Conservation (phyloP, 2,329 filamentous ascomycete genomes). For the Fusarium sp. region DNA sequence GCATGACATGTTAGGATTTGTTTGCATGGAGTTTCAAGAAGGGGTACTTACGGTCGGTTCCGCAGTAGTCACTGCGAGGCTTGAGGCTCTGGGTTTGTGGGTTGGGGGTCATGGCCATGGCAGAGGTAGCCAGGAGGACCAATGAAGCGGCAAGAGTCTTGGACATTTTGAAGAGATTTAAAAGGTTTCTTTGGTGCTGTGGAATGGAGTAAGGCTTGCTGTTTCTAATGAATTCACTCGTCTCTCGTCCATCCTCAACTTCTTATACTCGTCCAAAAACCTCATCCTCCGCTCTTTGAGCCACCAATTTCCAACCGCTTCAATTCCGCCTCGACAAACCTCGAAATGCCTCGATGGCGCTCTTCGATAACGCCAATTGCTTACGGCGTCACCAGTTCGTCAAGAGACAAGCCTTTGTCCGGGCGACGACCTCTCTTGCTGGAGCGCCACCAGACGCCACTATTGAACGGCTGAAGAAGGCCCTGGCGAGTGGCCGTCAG, state of each 20-base stretch:
- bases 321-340: conserved; percentile 1
- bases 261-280: conserved; percentile 7
- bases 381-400: neutral
- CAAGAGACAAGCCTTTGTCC: neutral
- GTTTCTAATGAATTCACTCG: neutral
- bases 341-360: neutral
- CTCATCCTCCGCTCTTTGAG: neutral
- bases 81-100: neutral
- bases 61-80: conserved; percentile 17
- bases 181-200: neutral
- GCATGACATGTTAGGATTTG: neutral
- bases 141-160: conserved; percentile 3
- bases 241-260: neutral
- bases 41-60: conserved; percentile 13
- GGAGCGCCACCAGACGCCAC: conserved; percentile 4
- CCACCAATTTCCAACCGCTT: neutral
- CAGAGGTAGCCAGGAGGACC: conserved; percentile 8
- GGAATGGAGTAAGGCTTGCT: neutral
- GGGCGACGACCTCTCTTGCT: neutral
- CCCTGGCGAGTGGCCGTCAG: neutral
- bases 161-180: neutral
- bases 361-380: neutral
- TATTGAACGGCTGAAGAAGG: neutral
- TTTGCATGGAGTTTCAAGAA: no score
- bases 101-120: conserved; percentile 10